phyloP scores from a whole-genome alignment of 2,329 filamentous ascomycete genomes.

The Cladosporium sp. region DNA sequence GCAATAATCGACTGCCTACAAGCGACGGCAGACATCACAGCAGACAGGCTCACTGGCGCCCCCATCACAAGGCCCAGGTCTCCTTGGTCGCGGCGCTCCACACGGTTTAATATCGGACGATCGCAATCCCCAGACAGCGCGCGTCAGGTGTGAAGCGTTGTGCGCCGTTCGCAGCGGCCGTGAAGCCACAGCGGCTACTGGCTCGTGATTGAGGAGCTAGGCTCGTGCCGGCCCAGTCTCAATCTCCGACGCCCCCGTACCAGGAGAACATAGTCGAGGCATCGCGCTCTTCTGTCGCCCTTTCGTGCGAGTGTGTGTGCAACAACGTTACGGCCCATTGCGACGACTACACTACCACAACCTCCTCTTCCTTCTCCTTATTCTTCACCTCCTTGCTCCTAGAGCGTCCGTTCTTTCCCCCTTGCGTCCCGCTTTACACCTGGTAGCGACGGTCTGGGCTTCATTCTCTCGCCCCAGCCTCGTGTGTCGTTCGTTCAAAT shows the following conservation, averaged over 20 bases:
- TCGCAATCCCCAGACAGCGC: conserved; percentile 17
- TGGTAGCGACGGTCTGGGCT: conserved; percentile 13
- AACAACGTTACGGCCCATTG: conserved; percentile 14
- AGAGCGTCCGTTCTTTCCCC: conserved; percentile 18
- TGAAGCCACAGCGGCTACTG: conserved; percentile 14
- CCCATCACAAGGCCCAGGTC: neutral
- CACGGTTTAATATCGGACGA: conserved; percentile 17
- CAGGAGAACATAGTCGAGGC: conserved; percentile 18
- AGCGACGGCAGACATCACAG: neutral
- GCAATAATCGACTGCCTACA: conserved; percentile 7
- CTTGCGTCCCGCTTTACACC: conserved; percentile 14
- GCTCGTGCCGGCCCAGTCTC: neutral
- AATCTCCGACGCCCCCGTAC: conserved; percentile 13
- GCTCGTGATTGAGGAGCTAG: conserved; percentile 9
- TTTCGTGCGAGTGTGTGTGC: conserved; percentile 6
- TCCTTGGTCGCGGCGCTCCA: conserved; percentile 1
- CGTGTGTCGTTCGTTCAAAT: conserved; percentile 11
- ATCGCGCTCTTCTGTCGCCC: conserved; percentile 7
- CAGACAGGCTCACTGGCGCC: neutral
- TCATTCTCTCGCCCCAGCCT: conserved; percentile 13
- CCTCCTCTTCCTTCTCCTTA: conserved; percentile 13
- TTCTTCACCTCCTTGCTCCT: conserved; percentile 16
- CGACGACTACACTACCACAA: neutral
- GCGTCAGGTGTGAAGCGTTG: conserved; percentile 1
- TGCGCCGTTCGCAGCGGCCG: conserved; percentile 9